These are phyloP conservation scores for Simplicillium sp. DNA, from an alignment of 2,329 filamentous ascomycete genomes.

Conservation along the genomic window DNA sequence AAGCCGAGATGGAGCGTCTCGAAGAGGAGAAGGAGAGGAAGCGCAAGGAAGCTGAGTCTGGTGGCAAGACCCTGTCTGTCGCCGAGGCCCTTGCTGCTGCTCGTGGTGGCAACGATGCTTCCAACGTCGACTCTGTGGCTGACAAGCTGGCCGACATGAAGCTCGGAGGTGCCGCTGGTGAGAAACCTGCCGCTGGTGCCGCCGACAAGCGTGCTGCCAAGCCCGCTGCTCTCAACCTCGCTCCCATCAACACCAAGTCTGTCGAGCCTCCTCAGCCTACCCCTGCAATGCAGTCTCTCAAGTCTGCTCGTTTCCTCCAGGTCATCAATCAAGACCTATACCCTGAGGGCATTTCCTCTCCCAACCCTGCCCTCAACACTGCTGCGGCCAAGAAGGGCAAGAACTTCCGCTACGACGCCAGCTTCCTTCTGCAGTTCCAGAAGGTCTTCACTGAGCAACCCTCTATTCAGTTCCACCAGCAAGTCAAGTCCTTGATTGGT, in stretches of 20 bases:
- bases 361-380: conserved; percentile 82
- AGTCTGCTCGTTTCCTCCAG: conserved; percentile 80
- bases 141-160: conserved; percentile 44
- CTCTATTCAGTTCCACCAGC: conserved; percentile 83
- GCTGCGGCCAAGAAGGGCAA: conserved; percentile 70
- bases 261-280: conserved; percentile 90
- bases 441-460: conserved; percentile 94
- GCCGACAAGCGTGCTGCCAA: conserved; percentile 59
- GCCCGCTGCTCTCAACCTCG: conserved; percentile 80
- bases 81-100: conserved; percentile 39
- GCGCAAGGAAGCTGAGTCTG: conserved; percentile 39
- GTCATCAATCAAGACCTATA: conserved; percentile 74
- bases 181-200: conserved; percentile 32
- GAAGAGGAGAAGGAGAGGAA: conserved; percentile 61
- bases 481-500: conserved; percentile 79
- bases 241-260: conserved; percentile 69
- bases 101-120: conserved; percentile 27
- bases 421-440: conserved; percentile 94
- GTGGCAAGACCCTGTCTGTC: conserved; percentile 36
- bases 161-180: conserved; percentile 33
- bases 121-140: conserved; percentile 28
- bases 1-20: conserved; percentile 61
- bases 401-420: conserved; percentile 89
- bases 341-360: conserved; percentile 73
- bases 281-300: conserved; percentile 84